Conservation (phyloP, 352 stramenopile species). For the Phytophthora citrophthora region DNA sequence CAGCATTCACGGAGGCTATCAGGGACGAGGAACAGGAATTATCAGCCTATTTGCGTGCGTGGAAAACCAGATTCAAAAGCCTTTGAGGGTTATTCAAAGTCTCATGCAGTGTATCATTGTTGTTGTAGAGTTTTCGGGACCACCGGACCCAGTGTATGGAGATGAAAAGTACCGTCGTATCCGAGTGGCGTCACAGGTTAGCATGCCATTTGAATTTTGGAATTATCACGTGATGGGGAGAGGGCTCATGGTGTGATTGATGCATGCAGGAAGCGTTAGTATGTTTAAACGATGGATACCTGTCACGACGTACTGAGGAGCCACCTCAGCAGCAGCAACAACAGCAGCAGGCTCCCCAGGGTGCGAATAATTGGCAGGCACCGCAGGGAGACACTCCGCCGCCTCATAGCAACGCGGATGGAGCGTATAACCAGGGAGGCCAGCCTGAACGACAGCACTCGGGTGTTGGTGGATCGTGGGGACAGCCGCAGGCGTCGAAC, state of each 20-base stretch:
- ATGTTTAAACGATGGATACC: slow-evolving; percentile 73
- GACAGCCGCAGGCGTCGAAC: slow-evolving; percentile 32
- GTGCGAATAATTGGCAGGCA: slow-evolving; percentile 31
- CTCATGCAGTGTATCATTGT: neutral
- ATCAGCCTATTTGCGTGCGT: slow-evolving; percentile 73
- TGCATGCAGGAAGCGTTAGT: slow-evolving; percentile 69
- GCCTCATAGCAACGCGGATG: slow-evolving; percentile 27
- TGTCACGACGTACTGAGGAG: slow-evolving; percentile 58
- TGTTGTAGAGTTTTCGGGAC: slow-evolving; percentile 73
- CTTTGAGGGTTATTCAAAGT: neutral
- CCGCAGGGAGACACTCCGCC: slow-evolving; percentile 22
- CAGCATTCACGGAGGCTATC: slow-evolving; percentile 64
- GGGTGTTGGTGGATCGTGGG: slow-evolving; percentile 57
- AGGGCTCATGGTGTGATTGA: slow-evolving; percentile 23
- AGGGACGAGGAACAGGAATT: slow-evolving; percentile 79
- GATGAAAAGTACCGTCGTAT: slow-evolving; percentile 89
- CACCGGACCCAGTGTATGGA: slow-evolving; percentile 76
- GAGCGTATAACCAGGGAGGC: slow-evolving; percentile 23
- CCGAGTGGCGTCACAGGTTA: slow-evolving; percentile 74
- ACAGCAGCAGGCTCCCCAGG: slow-evolving; percentile 25
- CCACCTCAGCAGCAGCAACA: slow-evolving; percentile 30
- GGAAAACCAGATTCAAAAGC: neutral
- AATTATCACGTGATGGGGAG: slow-evolving; percentile 11
- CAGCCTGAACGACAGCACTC: slow-evolving; percentile 32
- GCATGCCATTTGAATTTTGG: neutral